These are phyloP conservation scores for Hortiboletus campestris DNA, from an alignment of 768 basidiomycete genomes.

Conservation along the genomic window DNA sequence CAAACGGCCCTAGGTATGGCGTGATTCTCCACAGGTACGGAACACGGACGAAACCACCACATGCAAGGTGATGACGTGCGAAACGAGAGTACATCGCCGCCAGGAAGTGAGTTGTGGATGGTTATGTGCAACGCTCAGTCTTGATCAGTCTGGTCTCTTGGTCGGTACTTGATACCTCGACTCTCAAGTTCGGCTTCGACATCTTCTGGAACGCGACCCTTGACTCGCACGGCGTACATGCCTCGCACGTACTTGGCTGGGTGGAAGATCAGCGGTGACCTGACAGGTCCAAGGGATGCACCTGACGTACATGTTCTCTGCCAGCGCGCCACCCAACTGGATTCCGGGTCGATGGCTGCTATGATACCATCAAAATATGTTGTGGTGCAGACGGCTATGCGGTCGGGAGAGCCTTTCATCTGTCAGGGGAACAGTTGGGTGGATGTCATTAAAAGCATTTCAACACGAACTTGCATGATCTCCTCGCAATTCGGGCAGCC, in stretches of 20 bases:
- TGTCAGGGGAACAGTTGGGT: conserved; percentile 30
- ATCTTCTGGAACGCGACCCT: conserved; percentile 81
- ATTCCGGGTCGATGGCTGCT: conserved; percentile 79
- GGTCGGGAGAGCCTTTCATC: conserved; percentile 87
- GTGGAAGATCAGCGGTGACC: conserved; percentile 6
- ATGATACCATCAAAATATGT: conserved; percentile 92
- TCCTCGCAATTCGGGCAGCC: conserved; percentile 99
- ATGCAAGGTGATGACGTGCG: conserved; percentile 14
- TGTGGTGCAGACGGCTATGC: conserved; percentile 84
- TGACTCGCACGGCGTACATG: conserved; percentile 90
- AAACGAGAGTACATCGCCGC: conserved; percentile 1
- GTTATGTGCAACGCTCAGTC: conserved; percentile 40
- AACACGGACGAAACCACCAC: conserved; percentile 1
- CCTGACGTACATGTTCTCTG: conserved; percentile 78
- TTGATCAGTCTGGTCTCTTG: conserved; percentile 75
- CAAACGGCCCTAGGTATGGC: conserved; percentile 1
- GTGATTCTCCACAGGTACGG: conserved; percentile 4
- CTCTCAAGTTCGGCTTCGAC: conserved; percentile 77
- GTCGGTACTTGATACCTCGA: conserved; percentile 80
- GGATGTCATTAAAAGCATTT: not conserved
- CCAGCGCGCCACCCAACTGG: conserved; percentile 96
- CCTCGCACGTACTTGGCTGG: conserved; percentile 88
- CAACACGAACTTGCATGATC: conserved; percentile 71
- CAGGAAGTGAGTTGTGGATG: not conserved
- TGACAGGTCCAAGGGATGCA: not conserved